Evolutionary conservation across 768 basidiomycete species (phyloP).

Genomic region (Tephrocybe sp.): DNA sequence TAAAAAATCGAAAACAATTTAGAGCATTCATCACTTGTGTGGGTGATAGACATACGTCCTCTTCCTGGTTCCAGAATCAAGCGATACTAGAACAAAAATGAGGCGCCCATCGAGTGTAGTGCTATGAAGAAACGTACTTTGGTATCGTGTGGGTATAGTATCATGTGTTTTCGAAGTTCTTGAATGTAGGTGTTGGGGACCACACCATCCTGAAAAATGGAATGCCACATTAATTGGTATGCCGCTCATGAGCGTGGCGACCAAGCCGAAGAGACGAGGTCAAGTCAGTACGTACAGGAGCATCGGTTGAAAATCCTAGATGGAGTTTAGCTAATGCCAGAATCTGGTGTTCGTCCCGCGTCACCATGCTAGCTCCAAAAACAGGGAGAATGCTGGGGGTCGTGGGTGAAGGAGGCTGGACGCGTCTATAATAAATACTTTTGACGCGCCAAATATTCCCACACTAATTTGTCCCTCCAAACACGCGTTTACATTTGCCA

Average conservation of each 20-base stretch:
- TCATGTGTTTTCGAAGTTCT: slow-evolving; percentile 32
- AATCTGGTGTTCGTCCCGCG: background rate
- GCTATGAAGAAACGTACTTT: slow-evolving; percentile 25
- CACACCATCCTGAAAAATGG: background rate
- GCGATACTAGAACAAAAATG: slow-evolving; percentile 29
- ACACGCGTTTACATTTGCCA: too few relatives aligned
- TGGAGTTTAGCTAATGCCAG: slow-evolving; percentile 12
- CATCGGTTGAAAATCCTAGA: slow-evolving; percentile 5
- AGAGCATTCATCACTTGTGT: too few relatives aligned
- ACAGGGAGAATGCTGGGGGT: slow-evolving; percentile 2
- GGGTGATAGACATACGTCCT: slow-evolving; percentile 33
- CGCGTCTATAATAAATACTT: background rate
- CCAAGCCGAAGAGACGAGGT: too few relatives aligned
- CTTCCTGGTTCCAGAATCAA: slow-evolving; percentile 31
- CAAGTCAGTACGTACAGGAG: slow-evolving; percentile 6
- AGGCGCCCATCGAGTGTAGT: background rate
- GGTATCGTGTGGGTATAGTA: slow-evolving; percentile 30
- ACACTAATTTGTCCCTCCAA: slow-evolving; percentile 9
- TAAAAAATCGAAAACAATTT: background rate
- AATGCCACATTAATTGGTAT: background rate
- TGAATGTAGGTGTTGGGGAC: slow-evolving; percentile 35
- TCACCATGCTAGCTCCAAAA: slow-evolving; percentile 7
- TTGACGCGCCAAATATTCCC: slow-evolving; percentile 17
- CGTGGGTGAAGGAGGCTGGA: background rate
- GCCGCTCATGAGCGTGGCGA: too few relatives aligned